Evolutionary conservation across 371 early-diverging fungal species (phyloP), one percentile per base, ranked within the genome.

Genomic region (Nosema bombycis): DNA sequence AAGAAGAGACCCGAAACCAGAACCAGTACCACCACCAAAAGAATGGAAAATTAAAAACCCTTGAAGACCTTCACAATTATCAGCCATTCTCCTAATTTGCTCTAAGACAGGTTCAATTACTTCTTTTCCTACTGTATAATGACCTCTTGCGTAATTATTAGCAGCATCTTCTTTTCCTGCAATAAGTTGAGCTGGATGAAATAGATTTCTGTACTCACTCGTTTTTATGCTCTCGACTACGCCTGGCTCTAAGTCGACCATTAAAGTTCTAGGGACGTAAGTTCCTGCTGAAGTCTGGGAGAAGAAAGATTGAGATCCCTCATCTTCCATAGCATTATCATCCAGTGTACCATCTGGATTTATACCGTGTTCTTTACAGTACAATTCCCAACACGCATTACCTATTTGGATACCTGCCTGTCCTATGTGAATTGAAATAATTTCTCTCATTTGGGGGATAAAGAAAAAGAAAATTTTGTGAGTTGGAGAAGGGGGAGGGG

Each of bases 371-470:
- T 95, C 95, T 86, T 84, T 34, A 87, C 94, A 93, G 89, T 95
- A 95, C 67, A 95, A 90, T 87, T 97, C 98, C 98, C 98, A 97
- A 89, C 96, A 96, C 88, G 95, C 92, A 90, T 96, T 96, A 90
- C 98, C 98, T 86, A 97, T 96, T 89, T 97, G 98, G 84, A 97
- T 92, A 91, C 98, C 98, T 83, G 96, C 98, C 89, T 97, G 87
- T 84, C 93, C 92, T 79, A 92, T 93, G 90, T 96, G 96, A 87
- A 96, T 89, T 72, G 92, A 92, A 87, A 95, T 93, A 88, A 94
- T 90, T 89, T 96, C 96, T 89, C 96, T 90, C 96, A 96, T 96
- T 46, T 79, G 69, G 65, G 62, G 60, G 70, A 82, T 83, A 65
- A 46, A 14, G 30, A 46, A 63, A 46, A 63, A 56, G 56, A n/a